Conservation (phyloP, 495 filamentous ascomycete species). For the Lepraria neglecta region DNA sequence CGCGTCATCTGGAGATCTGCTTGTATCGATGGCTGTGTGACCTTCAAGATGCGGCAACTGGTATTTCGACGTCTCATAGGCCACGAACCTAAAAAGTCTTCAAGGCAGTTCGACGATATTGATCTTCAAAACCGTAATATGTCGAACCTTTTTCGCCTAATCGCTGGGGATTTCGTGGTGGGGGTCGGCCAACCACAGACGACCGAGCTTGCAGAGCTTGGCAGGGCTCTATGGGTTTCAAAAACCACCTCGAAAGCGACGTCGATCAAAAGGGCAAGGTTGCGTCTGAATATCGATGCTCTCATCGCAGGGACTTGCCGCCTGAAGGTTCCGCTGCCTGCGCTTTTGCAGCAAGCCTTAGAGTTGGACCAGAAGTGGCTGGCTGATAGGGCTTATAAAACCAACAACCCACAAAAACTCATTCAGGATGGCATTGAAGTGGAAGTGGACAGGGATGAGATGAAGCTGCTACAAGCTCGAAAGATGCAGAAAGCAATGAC, state of each 20-base stretch:
- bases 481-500: neutral
- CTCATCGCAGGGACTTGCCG: slow-evolving; percentile 6
- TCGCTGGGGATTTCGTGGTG: neutral
- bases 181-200: slow-evolving; percentile 12
- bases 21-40: slow-evolving; percentile 38
- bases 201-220: slow-evolving; percentile 8
- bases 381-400: slow-evolving; percentile 7
- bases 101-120: no score
- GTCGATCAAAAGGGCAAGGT: neutral
- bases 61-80: slow-evolving; percentile 20
- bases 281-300: slow-evolving; percentile 10
- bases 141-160: neutral
- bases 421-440: slow-evolving; percentile 8
- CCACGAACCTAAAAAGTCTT: neutral
- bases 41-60: slow-evolving; percentile 35
- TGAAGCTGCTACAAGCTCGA: neutral
- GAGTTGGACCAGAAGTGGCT: slow-evolving; percentile 22
- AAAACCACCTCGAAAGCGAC: neutral
- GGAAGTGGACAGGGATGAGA: neutral
- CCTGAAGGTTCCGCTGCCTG: slow-evolving; percentile 4
- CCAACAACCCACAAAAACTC: neutral
- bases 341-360: slow-evolving; percentile 19
- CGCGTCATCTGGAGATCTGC: slow-evolving; percentile 47
- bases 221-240: neutral
- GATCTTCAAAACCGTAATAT: neutral